Percentiles rank a stretch among this genome's conserved stretches.
Evolutionary conservation across 129 eudicot genomes (phyloP).

Genomic region (Flaveria robusta): DNA sequence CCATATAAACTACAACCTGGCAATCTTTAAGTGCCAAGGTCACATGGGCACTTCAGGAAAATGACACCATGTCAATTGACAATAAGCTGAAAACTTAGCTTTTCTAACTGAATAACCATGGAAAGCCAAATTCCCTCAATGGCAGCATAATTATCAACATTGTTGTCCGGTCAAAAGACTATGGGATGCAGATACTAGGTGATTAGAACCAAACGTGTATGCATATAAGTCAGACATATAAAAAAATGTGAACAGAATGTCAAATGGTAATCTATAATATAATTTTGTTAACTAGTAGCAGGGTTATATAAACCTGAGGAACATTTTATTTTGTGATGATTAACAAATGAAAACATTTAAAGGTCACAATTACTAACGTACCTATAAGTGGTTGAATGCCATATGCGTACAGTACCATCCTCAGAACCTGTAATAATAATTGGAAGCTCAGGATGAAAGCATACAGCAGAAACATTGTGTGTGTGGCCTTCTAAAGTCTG

Average conservation of each 20-base stretch:
- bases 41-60: neutral
- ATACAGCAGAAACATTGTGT: constrained; percentile 78
- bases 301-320: constrained; percentile 9
- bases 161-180: neutral
- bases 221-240: constrained; percentile 15
- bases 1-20: constrained; percentile 1
- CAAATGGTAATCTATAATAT: neutral
- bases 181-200: neutral
- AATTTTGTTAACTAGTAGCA: neutral
- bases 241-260: neutral
- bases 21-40: neutral
- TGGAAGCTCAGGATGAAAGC: constrained; percentile 73
- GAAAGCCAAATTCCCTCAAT: neutral
- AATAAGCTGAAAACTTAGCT: constrained; percentile 13
- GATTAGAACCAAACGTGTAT: constrained; percentile 2
- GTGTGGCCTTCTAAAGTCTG: constrained; percentile 83
- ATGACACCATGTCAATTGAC: neutral
- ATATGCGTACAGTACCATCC: constrained; percentile 94
- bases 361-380: constrained; percentile 20
- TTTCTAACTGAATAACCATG: neutral
- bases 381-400: constrained; percentile 98
- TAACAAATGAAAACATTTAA: constrained; percentile 9
- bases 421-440: constrained; percentile 77
- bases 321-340: neutral
- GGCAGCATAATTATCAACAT: neutral